Conservation (phyloP, 208 protist species). For the Crithidia bombi region DNA sequence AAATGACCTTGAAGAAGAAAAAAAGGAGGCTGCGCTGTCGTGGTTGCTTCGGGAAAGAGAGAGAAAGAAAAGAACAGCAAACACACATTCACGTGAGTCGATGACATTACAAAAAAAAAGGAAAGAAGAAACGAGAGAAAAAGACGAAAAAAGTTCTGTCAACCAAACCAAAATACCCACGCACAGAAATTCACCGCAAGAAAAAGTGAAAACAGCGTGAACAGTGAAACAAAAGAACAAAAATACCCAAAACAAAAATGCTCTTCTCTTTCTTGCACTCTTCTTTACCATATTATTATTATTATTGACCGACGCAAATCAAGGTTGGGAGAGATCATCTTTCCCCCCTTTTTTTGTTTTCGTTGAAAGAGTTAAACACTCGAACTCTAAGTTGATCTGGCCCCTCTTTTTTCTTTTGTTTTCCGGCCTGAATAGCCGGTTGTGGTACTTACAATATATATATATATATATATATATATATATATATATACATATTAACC, state of each 20-base stretch:
- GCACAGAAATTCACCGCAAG: background rate
- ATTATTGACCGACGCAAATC: too few species aligned
- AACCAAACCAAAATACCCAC: background rate
- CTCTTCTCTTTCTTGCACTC: background rate
- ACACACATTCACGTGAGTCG: background rate
- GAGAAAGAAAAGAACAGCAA: background rate
- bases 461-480: too few species aligned
- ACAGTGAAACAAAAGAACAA: conserved; percentile 5
- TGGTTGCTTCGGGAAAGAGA: background rate
- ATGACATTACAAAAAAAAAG: conserved; percentile 2
- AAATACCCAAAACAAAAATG: too few species aligned
- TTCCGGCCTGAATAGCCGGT: too few species aligned
- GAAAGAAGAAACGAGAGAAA: conserved; percentile 14
- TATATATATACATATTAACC: too few species aligned
- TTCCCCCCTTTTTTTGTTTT: conserved; percentile 22
- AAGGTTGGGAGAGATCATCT: too few species aligned
- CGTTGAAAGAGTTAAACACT: background rate
- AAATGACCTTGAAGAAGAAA: background rate
- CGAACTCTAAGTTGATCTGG: conserved; percentile 16
- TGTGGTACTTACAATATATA: conserved; percentile 11
- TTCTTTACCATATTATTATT: background rate
- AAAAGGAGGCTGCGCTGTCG: background rate
- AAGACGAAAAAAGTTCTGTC: background rate
- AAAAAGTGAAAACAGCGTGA: background rate
- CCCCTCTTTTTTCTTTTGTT: conserved; percentile 2